A percentile compares a stretch with the other conserved stretches of the same genome.
Conservation (phyloP, 257 asterid genomes). For the Jaltomata sinuosa region DNA sequence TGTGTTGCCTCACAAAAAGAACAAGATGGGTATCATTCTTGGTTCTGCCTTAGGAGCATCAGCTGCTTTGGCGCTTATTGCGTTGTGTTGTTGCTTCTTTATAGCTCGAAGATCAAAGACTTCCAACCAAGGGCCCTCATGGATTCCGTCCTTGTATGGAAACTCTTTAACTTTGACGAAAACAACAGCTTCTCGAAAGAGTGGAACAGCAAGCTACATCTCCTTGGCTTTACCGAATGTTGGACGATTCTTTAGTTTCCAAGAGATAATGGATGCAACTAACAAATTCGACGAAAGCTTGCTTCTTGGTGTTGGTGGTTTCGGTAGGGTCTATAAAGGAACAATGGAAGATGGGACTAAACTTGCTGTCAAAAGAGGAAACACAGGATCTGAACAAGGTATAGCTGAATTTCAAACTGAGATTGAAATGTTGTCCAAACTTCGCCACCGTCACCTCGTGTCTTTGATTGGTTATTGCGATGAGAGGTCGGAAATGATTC, state of each 20-base stretch:
- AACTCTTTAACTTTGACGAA: conserved; percentile 35
- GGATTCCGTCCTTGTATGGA: conserved; percentile 40
- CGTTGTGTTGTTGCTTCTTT: conserved; percentile 22
- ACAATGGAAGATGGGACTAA: conserved; percentile 33
- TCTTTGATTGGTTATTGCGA: conserved; percentile 44
- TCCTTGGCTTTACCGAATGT: conserved; percentile 30
- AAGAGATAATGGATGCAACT: conserved; percentile 38
- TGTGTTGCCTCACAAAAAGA: conserved; percentile 14
- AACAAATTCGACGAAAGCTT: conserved; percentile 32
- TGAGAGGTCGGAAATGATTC: conserved; percentile 43
- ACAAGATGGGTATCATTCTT: conserved; percentile 9
- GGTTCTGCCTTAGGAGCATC: conserved; percentile 26
- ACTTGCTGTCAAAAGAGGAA: conserved; percentile 42
- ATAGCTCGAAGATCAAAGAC: conserved; percentile 28
- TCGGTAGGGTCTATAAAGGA: conserved; percentile 44
- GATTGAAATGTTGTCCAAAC: conserved; percentile 44
- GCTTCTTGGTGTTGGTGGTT: conserved; percentile 49
- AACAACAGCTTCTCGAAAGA: conserved; percentile 31
- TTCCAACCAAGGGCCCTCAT: conserved; percentile 23
- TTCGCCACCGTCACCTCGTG: conserved; percentile 42
- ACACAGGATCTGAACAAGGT: conserved; percentile 43
- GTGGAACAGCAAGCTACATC: conserved; percentile 42
- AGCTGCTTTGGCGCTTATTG: conserved; percentile 16
- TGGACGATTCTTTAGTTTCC: conserved; percentile 34
- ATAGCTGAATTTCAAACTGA: conserved; percentile 40